Base-by-base conservation (phyloP, 2,329 filamentous ascomycete genomes). In the Trichoderma brevicompactum region DNA sequence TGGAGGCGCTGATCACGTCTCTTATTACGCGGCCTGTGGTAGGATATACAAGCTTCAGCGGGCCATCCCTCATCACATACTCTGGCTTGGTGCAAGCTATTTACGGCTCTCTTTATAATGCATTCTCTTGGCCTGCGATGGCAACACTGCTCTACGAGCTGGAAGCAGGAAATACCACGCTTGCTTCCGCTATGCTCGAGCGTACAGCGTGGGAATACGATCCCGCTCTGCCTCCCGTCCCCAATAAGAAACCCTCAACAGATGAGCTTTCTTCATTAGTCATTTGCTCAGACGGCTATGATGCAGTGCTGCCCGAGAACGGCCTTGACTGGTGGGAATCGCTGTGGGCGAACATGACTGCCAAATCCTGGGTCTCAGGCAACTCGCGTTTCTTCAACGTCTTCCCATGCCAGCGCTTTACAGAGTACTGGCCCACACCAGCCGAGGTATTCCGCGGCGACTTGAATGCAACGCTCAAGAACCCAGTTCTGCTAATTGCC, bases 261-360 rank as follows among this genome's bases (percentile, higher is more conserved):
- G 74, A 77, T 7, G 82, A 83, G 69, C 76, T 83, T 7, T 66
- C 62, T 0, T 52, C 59, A 7, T 61, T 83, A 2, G 81, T 84
- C 48, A 78, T 83, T 43, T 84, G 82, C 68, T 74, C 76, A 28
- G 82, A 84, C 68, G 66, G 77, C 0, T 82, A 80, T 62, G 81
- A 83, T 66, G 79, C 79, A 1, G 74, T 76, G 0, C 69, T 73
- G 12, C 79, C 79, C 1, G 67, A 70, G 3, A 74, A 75, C 3
- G 78, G 76, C 2, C 68, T 83, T 3, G 71, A 68, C n/a, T 83
- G 80, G 80, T 84, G 81, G 79, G 74, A 74, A 9, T 73, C 72
- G 0, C 75, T 83, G 0, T 83, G 81, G 82, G 69, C 71, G 2
- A 81, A 82, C 67, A 82, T 83, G 81, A 82, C 81, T 5, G 54